Conservation (phyloP, 1,139 yeast genomes). For the Nakaseomyces sp. region DNA sequence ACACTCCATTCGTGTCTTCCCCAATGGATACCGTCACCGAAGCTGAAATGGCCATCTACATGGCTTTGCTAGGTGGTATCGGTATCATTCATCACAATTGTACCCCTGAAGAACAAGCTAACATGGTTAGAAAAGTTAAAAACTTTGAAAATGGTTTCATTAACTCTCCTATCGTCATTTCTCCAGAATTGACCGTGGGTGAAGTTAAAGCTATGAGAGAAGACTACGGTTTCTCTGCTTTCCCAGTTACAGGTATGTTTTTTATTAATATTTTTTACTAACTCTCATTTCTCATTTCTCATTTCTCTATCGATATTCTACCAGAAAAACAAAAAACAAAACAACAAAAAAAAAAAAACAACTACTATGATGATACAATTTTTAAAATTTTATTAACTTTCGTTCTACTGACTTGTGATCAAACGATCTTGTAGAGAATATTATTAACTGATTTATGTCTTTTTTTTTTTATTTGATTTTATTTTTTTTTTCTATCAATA, state of each 20-base stretch:
- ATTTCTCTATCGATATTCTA: not conserved
- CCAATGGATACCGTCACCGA: constrained; percentile 99
- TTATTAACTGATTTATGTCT: not conserved
- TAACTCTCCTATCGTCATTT: constrained; percentile 81
- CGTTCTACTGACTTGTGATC: constrained; percentile 99
- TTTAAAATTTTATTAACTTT: constrained; percentile 60
- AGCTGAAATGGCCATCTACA: constrained; percentile 92
- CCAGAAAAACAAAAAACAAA: not conserved
- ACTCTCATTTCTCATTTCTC: not conserved
- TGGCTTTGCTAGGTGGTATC: constrained; percentile 98
- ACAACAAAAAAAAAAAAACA: constrained; percentile 5
- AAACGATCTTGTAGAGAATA: constrained; percentile 92
- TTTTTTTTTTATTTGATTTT: not conserved
- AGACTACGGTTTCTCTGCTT: constrained; percentile 84
- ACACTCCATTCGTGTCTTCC: constrained; percentile 91
- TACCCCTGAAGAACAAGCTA: constrained; percentile 94
- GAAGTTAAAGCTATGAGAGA: constrained; percentile 68
- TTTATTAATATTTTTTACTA: constrained; percentile 10
- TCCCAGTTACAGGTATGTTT: constrained; percentile 98
- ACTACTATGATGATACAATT: constrained; percentile 49
- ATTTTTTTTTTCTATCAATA: not conserved
- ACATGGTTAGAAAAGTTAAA: constrained; percentile 94
- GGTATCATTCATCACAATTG: constrained; percentile 99
- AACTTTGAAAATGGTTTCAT: constrained; percentile 96
- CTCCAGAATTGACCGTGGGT: constrained; percentile 69